These are phyloP conservation scores for Buddleja alternifolia DNA, from an alignment of 257 asterid genomes.

Conservation along the genomic window DNA sequence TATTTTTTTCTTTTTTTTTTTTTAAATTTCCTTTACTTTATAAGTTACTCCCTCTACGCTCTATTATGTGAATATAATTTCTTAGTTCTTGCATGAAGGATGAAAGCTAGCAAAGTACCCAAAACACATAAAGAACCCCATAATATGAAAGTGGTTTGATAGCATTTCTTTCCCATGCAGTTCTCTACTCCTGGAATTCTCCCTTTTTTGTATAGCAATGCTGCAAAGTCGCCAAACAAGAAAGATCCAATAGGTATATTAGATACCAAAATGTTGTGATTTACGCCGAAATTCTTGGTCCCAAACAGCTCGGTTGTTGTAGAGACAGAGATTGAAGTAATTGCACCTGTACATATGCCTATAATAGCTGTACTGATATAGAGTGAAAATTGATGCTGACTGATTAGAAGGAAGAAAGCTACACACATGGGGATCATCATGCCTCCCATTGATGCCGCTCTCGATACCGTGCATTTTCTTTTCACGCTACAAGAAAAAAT, in stretches of 20 bases:
- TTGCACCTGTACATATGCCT: constrained; percentile 75
- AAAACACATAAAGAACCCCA: constrained; percentile 69
- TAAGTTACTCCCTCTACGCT: background rate
- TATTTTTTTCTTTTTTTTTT: background rate
- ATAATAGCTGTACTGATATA: constrained; percentile 66
- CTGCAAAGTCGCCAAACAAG: constrained; percentile 76
- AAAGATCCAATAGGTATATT: constrained; percentile 84
- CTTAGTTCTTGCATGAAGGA: constrained; percentile 63
- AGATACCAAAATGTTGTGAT: constrained; percentile 70
- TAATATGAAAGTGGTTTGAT: constrained; percentile 53
- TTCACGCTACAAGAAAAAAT: constrained; percentile 29
- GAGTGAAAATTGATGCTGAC: constrained; percentile 30
- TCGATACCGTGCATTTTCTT: constrained; percentile 44
- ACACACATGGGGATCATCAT: constrained; percentile 80
- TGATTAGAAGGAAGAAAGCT: constrained; percentile 61
- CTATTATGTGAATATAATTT: constrained; percentile 33
- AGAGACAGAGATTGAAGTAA: constrained; percentile 64
- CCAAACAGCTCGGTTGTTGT: constrained; percentile 77
- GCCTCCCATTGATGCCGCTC: constrained; percentile 60
- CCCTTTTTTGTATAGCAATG: constrained; percentile 49
- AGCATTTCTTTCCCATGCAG: constrained; percentile 68
- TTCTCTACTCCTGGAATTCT: constrained; percentile 27
- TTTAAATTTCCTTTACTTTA: too few species aligned
- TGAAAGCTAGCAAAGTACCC: constrained; percentile 56
- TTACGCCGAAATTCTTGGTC: constrained; percentile 64